Evolutionary conservation across 257 asterid species (phyloP).

Genomic region (Ligustrum vulgare): DNA sequence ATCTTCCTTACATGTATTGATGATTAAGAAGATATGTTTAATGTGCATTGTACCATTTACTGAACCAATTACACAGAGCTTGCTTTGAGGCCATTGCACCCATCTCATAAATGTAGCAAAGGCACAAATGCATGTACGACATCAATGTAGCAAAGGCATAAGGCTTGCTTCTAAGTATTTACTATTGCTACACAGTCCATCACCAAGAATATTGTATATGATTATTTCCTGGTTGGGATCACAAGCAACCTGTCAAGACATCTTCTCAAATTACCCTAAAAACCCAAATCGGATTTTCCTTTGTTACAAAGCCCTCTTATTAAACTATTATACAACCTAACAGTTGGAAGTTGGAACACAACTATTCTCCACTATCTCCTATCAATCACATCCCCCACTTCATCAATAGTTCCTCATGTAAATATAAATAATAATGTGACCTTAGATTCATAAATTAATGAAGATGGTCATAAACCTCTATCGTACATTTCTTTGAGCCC

Average conservation of each 20-base stretch:
- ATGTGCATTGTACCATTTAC: no score
- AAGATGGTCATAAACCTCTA: conserved; percentile 57
- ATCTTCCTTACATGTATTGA: no score
- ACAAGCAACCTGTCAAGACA: conserved; percentile 56
- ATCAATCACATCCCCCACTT: conserved; percentile 61
- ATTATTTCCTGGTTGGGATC: conserved; percentile 59
- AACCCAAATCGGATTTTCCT: conserved; percentile 46
- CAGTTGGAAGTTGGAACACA: conserved; percentile 61
- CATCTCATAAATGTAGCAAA: no score
- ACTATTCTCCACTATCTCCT: conserved; percentile 57
- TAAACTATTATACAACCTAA: conserved; percentile 57
- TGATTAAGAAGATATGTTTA: no score
- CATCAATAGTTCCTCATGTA: conserved; percentile 43
- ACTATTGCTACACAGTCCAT: conserved; percentile 68
- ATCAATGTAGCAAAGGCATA: no score
- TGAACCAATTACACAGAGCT: no score
- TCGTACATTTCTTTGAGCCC: conserved; percentile 59
- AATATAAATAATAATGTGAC: conserved; percentile 53
- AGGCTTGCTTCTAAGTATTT: conserved; percentile 68
- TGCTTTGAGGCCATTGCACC: no score
- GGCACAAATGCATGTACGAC: no score
- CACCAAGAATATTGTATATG: conserved; percentile 53
- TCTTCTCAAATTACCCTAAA: conserved; percentile 53
- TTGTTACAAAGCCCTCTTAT: conserved; percentile 61
- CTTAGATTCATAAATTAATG: conserved; percentile 64